Evolutionary conservation across 129 eudicot species (phyloP).

Genomic region (Daucus carota): DH1_v3.0 NC_030385.2:14784501-14785000

Average conservation of each 20-base stretch:
- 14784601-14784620: background rate
- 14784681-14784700: too few species aligned
- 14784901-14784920: background rate
- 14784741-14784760: conserved; percentile 12
- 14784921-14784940: background rate
- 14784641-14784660: background rate
- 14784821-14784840: conserved; percentile 71
- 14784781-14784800: conserved; percentile 80
- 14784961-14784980: conserved; percentile 73
- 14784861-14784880: conserved; percentile 62
- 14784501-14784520: conserved; percentile 67
- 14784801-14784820: conserved; percentile 76
- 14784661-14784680: background rate
- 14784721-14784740: background rate
- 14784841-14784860: conserved; percentile 63
- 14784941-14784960: conserved; percentile 30
- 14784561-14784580: background rate
- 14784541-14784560: background rate
- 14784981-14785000: conserved; percentile 83
- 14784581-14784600: background rate
- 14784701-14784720: background rate
- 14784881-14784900: conserved; percentile 38
- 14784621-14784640: background rate
- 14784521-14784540: background rate
- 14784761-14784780: conserved; percentile 84